Conservation (phyloP, 2,329 filamentous ascomycete species). For the Neonectria sp. region DNA sequence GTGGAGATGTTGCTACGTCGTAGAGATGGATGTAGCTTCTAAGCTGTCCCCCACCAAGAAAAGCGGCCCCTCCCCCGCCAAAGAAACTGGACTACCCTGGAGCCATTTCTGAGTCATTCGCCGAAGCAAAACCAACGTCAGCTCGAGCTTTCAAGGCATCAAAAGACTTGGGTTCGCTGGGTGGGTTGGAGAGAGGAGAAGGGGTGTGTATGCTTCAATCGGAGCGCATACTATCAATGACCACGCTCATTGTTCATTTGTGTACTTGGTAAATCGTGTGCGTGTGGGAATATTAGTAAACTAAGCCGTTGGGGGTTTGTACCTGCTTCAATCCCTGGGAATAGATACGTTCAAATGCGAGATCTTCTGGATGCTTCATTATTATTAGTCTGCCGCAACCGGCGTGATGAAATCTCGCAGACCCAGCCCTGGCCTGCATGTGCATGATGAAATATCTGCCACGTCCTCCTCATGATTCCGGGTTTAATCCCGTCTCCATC, state of each 20-base stretch:
- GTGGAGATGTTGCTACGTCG: conserved; percentile 11
- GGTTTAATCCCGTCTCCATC: conserved; percentile 19
- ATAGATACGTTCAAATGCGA: conserved; percentile 6
- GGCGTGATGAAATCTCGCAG: conserved; percentile 10
- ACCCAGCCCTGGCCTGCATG: conserved; percentile 7
- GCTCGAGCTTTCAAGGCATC: background rate
- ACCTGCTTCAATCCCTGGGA: background rate
- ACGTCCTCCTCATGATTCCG: conserved; percentile 2
- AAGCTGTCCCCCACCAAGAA: conserved; percentile 27
- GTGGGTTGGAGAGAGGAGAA: background rate
- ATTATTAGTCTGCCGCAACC: conserved; percentile 17
- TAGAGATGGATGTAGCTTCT: conserved; percentile 9
- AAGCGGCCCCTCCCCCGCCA: conserved; percentile 26
- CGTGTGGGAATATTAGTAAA: too few species aligned
- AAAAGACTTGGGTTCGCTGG: background rate
- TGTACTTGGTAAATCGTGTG: too few species aligned
- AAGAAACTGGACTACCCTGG: conserved; percentile 18
- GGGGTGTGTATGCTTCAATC: background rate
- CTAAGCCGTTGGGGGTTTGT: too few species aligned
- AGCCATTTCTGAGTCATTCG: conserved; percentile 34
- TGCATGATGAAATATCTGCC: conserved; percentile 17
- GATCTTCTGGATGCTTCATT: conserved; percentile 6
- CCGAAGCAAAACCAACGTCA: background rate
- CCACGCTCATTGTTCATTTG: too few species aligned
- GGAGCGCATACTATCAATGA: background rate